Evolutionary conservation across 2,329 filamentous ascomycete species (phyloP).

Genomic region (Hypoxylon sp.): DNA sequence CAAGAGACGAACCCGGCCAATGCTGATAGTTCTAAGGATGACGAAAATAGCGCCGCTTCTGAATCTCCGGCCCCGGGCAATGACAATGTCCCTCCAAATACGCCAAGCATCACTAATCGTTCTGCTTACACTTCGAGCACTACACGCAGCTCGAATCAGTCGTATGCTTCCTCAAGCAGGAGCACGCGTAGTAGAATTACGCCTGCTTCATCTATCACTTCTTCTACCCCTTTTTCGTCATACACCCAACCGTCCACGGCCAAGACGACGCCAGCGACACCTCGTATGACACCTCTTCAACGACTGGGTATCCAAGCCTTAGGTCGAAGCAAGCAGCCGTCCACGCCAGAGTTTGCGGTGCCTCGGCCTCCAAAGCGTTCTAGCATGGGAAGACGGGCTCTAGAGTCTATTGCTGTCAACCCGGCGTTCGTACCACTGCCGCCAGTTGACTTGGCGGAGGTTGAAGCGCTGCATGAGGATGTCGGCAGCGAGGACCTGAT

Average conservation of each 20-base stretch:
- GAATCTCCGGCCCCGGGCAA: constrained; percentile 3
- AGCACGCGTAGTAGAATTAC: constrained; percentile 43
- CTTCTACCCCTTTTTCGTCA: constrained; percentile 42
- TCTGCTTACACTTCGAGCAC: constrained; percentile 42
- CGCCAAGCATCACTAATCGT: constrained; percentile 45
- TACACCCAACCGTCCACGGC: constrained; percentile 53
- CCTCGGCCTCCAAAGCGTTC: constrained; percentile 35
- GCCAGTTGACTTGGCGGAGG: constrained; percentile 60
- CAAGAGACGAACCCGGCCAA: constrained; percentile 48
- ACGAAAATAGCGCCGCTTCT: constrained; percentile 16
- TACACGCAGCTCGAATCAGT: constrained; percentile 19
- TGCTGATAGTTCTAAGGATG: constrained; percentile 30
- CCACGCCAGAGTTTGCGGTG: constrained; percentile 37
- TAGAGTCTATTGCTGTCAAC: constrained; percentile 55
- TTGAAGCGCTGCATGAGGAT: constrained; percentile 58
- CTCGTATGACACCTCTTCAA: constrained; percentile 59
- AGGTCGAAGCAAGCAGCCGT: constrained; percentile 42
- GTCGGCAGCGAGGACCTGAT: constrained; percentile 66
- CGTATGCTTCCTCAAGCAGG: constrained; percentile 37
- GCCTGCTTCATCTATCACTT: constrained; percentile 45
- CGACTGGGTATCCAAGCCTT: constrained; percentile 60
- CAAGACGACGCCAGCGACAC: constrained; percentile 53
- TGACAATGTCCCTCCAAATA: constrained; percentile 23
- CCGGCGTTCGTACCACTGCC: constrained; percentile 64
- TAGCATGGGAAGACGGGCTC: constrained; percentile 39